A percentile compares a stretch with the other conserved stretches of the same genome.
phyloP scores from a whole-genome alignment of 768 basidiomycete genomes.

The Auriscalpium orientale region DNA sequence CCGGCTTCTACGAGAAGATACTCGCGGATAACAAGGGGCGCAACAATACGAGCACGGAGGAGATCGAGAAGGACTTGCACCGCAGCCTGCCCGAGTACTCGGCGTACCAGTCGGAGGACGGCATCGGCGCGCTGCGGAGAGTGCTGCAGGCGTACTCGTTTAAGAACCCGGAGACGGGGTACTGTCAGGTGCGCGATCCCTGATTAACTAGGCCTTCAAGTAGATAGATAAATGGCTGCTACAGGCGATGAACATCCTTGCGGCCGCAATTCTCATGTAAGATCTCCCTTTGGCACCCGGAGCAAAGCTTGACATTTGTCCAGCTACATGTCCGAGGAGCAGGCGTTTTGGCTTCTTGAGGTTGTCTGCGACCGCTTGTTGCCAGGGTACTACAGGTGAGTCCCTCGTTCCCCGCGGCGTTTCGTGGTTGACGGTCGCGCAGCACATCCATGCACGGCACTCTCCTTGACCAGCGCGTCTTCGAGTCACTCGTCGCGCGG shows the following conservation, averaged over 20 bases:
- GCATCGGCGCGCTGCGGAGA: conserved; percentile 75
- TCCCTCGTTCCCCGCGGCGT: neutral
- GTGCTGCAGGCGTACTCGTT: conserved; percentile 95
- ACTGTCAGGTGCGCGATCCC: conserved; percentile 64
- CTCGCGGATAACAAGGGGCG: conserved; percentile 72
- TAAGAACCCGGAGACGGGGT: conserved; percentile 90
- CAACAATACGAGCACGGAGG: conserved; percentile 85
- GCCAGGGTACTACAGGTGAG: conserved; percentile 95
- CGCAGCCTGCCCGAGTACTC: conserved; percentile 94
- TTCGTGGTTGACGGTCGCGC: neutral
- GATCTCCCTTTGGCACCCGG: conserved; percentile 15
- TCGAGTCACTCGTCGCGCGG: conserved; percentile 85
- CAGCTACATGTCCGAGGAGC: conserved; percentile 99
- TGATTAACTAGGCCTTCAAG: neutral
- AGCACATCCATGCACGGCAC: conserved; percentile 99
- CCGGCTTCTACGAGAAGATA: conserved; percentile 71
- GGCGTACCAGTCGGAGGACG: conserved; percentile 87
- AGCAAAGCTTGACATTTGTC: neutral
- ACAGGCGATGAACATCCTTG: conserved; percentile 95
- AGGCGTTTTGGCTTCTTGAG: conserved; percentile 95
- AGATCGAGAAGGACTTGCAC: conserved; percentile 98
- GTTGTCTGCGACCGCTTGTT: conserved; percentile 91
- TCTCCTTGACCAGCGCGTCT: conserved; percentile 95
- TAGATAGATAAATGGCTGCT: neutral
- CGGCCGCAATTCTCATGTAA: conserved; percentile 90